Percentiles rank a stretch among this genome's conserved stretches.
Conservation (phyloP, 2,329 filamentous ascomycete species). For the Ophiostoma novo-ulmi region DNA sequence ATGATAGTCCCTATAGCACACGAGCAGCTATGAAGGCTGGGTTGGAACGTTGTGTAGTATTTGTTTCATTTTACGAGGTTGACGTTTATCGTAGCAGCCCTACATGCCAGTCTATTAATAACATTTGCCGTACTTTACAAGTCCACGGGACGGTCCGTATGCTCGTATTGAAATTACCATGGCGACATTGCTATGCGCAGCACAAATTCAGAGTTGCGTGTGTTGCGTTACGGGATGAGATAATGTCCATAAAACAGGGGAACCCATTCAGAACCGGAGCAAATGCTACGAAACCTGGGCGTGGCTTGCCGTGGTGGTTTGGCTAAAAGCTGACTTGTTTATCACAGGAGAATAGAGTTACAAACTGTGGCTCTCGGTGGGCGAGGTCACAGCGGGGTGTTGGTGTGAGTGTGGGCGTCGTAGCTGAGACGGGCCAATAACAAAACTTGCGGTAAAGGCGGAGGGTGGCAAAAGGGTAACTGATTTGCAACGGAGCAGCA, state of each 20-base stretch:
- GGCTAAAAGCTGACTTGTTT: background rate
- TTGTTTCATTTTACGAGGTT: background rate
- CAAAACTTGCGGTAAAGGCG: background rate
- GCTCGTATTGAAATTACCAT: background rate
- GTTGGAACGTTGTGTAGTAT: background rate
- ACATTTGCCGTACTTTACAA: background rate
- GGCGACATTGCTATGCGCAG: too few relatives aligned
- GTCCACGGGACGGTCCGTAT: constrained; percentile 4
- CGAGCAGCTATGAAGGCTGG: background rate
- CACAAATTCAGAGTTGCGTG: too few relatives aligned
- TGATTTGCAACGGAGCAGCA: background rate
- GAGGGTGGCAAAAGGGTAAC: background rate
- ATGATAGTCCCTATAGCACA: background rate
- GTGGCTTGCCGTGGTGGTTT: constrained; percentile 1
- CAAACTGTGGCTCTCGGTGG: background rate
- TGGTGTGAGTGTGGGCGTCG: background rate
- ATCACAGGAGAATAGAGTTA: background rate
- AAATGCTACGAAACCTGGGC: background rate
- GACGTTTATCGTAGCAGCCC: background rate
- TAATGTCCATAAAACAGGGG: background rate
- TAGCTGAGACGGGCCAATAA: background rate
- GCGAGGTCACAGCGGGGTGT: background rate
- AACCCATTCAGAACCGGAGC: background rate
- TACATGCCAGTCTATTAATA: background rate
- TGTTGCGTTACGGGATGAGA: background rate